These are phyloP conservation scores for Davidsoniella eucalypti DNA, from an alignment of 2,329 filamentous ascomycete species.

Conservation along the genomic window DNA sequence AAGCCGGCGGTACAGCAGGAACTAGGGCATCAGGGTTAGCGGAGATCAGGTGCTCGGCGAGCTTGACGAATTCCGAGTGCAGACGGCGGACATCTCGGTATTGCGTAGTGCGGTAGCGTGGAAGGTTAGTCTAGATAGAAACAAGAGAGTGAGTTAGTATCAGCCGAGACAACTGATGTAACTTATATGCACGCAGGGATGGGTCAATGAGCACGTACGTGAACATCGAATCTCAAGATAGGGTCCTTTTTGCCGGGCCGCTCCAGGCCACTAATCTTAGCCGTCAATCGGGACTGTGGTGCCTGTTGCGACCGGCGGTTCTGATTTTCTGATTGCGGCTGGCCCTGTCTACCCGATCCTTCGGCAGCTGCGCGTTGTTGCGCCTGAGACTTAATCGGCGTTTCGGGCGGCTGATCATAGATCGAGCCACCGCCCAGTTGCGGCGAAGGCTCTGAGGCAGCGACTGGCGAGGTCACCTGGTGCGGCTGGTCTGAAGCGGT, in stretches of 20 bases:
- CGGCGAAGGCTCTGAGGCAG: background rate
- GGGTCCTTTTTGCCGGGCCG: conserved; percentile 90
- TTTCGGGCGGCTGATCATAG: conserved; percentile 12
- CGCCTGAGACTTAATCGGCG: conserved; percentile 16
- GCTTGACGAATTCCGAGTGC: conserved; percentile 89
- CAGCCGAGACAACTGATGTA: no score
- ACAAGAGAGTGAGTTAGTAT: background rate
- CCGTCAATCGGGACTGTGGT: conserved; percentile 58
- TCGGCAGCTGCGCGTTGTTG: conserved; percentile 15
- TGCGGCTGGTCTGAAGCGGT: background rate
- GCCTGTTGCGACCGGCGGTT: conserved; percentile 1
- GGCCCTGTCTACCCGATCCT: conserved; percentile 4
- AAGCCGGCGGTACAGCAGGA: conserved; percentile 82
- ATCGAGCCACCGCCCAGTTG: background rate
- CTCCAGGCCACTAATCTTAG: conserved; percentile 87
- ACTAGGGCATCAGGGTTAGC: conserved; percentile 95
- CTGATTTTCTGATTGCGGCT: conserved; percentile 7
- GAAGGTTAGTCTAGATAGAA: conserved; percentile 71
- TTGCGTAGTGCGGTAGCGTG: conserved; percentile 91
- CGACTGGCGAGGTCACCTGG: background rate
- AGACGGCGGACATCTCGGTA: conserved; percentile 93
- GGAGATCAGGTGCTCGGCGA: conserved; percentile 90
- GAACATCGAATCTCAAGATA: conserved; percentile 86
- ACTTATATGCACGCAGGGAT: background rate
- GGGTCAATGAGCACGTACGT: conserved; percentile 40